These are phyloP conservation scores for Ricinus communis DNA, from an alignment of 345 rosid species.

Conservation along the genomic window DNA sequence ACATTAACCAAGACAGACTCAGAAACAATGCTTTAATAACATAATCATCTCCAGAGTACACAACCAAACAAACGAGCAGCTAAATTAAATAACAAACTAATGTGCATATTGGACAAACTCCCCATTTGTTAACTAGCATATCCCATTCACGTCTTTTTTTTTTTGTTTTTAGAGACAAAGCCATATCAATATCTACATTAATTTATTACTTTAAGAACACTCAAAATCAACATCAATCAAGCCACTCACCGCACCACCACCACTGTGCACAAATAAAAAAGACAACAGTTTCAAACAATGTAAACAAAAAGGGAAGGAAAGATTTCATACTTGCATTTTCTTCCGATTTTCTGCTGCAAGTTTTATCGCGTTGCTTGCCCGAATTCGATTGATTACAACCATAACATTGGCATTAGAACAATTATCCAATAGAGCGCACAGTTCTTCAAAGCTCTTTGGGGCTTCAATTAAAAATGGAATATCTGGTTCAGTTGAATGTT, in stretches of 20 bases:
- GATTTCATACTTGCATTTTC: slow-evolving; percentile 73
- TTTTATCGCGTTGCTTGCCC: slow-evolving; percentile 60
- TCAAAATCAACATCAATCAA: not conserved
- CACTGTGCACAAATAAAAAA: not conserved
- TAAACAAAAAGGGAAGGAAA: slow-evolving; percentile 2
- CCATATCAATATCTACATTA: not conserved
- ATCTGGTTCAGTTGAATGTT: slow-evolving; percentile 34
- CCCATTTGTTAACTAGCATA: not conserved
- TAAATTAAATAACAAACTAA: not conserved
- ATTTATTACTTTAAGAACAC: not conserved
- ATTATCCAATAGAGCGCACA: slow-evolving; percentile 51
- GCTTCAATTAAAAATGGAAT: slow-evolving; percentile 77
- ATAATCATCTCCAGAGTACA: not conserved
- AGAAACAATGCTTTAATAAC: not conserved
- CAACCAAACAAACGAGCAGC: not conserved
- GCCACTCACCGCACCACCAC: not conserved
- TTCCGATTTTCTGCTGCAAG: slow-evolving; percentile 89
- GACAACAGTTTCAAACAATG: not conserved
- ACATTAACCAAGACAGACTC: not conserved
- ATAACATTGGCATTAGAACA: slow-evolving; percentile 54
- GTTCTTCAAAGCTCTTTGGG: slow-evolving; percentile 72
- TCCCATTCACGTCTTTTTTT: not conserved
- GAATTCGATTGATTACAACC: slow-evolving; percentile 59
- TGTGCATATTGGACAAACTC: not conserved
- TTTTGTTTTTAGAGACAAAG: not conserved